Evolutionary conservation across 2,329 filamentous ascomycete species (phyloP).

Genomic region (Byssoonygena ceratinophila): DNA sequence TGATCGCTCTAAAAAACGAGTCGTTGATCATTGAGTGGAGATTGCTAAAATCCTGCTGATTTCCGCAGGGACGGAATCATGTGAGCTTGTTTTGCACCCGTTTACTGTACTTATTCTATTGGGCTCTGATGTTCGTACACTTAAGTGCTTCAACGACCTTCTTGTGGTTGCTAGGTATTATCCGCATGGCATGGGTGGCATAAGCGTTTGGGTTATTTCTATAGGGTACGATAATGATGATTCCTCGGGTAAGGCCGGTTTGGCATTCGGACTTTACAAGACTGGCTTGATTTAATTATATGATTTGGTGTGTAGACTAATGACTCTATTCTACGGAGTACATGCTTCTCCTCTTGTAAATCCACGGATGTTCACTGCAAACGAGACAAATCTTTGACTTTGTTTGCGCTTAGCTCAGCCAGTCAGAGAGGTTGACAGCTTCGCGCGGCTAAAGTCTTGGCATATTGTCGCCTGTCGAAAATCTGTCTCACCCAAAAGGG

Average conservation of each 20-base stretch:
- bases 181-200: neutral
- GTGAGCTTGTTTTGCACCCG: neutral
- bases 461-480: neutral
- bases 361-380: too few relatives aligned
- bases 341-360: too few relatives aligned
- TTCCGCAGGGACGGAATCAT: neutral
- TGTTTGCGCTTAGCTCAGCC: neutral
- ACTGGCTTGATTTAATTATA: neutral
- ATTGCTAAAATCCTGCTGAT: neutral
- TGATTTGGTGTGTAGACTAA: neutral
- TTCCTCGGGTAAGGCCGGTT: too few relatives aligned
- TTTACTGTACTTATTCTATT: neutral
- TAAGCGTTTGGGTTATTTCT: neutral
- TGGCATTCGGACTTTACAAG: neutral
- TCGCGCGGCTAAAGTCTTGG: neutral
- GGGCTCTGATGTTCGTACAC: neutral
- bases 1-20: constrained; percentile 33
- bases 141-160: neutral
- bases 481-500: neutral
- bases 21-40: constrained; percentile 13
- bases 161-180: neutral
- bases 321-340: neutral
- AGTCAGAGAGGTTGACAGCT: neutral
- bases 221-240: neutral
- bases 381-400: too few relatives aligned